Evolutionary conservation across 2,329 filamentous ascomycete species (phyloP), one percentile per base, ranked within the genome.

Genomic region (Aaosphaeria arxii): DNA sequence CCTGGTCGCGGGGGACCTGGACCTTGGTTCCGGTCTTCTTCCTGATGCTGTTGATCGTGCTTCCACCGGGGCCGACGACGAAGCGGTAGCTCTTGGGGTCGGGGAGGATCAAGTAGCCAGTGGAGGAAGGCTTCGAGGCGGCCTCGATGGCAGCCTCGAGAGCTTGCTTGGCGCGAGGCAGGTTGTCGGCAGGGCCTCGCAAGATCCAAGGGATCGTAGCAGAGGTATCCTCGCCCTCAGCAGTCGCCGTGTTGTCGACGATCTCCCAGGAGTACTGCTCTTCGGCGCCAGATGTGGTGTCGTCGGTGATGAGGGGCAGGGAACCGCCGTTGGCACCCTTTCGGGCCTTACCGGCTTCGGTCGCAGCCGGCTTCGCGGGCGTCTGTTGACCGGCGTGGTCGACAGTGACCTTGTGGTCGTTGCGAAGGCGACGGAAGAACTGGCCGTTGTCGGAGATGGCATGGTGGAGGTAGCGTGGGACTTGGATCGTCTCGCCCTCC

Each of bases 21-120:
- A 99, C 95, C 74, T 88, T 91, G 73, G 91, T 96, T 47, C 88
- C 89, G 44, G 91, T 96, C 77, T 94, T 85, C 75, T 89, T 90
- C 59, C 94, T 85, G 67, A 99, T 96, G 39, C 84, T 77, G 73
- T 96, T 96, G 70, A 99, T 95, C 72, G 92, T 92, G 70, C 84
- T 88, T 50, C 94, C 94, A 50, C 87, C 88, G 55, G 87, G 85
- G 4, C 94, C 94, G 58, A 99, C 91, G 43, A 99, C 89, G 55
- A 88, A 88, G 53, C 92, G 84, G 77, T 96, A 96, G 42, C 89
- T 90, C 59, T 83, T 84, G 7, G 94, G 89, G 66, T 99, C 92
- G 0, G 92, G 88, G 36, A 99, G 81, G 55, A 94, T 86, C 33
- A 99, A 81, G 71, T 95, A 96, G 5, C 94, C 94, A 1, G 86